These are phyloP conservation scores for Phytophthora crassamura DNA, from an alignment of 352 stramenopile genomes.

Conservation along the genomic window DNA sequence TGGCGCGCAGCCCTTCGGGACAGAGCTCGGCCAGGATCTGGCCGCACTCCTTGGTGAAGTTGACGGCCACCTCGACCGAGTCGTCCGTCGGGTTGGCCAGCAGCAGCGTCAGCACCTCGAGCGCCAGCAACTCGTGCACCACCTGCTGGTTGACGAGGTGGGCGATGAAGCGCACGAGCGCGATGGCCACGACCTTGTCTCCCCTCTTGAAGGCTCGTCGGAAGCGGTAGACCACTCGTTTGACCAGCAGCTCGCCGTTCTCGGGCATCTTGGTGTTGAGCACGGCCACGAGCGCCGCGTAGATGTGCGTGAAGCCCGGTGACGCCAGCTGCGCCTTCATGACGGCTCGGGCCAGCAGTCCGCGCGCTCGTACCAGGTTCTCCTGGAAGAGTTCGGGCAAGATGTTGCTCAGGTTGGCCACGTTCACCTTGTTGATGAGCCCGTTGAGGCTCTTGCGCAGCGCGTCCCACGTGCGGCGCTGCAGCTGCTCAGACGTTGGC, in stretches of 20 bases:
- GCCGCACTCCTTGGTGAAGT: conserved; percentile 97
- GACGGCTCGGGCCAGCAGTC: conserved; percentile 93
- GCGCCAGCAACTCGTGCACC: conserved; percentile 96
- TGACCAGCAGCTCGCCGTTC: conserved; percentile 95
- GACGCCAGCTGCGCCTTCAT: conserved; percentile 97
- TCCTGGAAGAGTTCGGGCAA: conserved; percentile 97
- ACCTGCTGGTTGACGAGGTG: conserved; percentile 99
- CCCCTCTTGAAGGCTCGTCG: conserved; percentile 95
- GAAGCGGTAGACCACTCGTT: conserved; percentile 95
- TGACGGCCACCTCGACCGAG: conserved; percentile 98
- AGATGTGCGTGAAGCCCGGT: conserved; percentile 97
- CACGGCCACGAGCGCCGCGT: conserved; percentile 97
- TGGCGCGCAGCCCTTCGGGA: conserved; percentile 92
- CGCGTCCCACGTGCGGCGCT: conserved; percentile 95
- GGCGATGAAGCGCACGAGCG: conserved; percentile 96
- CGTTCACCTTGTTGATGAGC: conserved; percentile 97
- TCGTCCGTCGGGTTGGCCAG: conserved; percentile 98
- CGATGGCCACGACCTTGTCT: conserved; percentile 96
- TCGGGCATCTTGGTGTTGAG: conserved; percentile 99
- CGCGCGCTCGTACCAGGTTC: conserved; percentile 97
- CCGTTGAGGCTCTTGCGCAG: conserved; percentile 98
- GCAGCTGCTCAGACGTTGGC: conserved; percentile 75
- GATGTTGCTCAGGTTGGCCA: conserved; percentile 95
- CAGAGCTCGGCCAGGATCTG: conserved; percentile 87
- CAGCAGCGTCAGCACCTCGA: conserved; percentile 97